These are phyloP conservation scores for Biscogniauxia marginata DNA, from an alignment of 2,329 filamentous ascomycete species.

Conservation along the genomic window DNA sequence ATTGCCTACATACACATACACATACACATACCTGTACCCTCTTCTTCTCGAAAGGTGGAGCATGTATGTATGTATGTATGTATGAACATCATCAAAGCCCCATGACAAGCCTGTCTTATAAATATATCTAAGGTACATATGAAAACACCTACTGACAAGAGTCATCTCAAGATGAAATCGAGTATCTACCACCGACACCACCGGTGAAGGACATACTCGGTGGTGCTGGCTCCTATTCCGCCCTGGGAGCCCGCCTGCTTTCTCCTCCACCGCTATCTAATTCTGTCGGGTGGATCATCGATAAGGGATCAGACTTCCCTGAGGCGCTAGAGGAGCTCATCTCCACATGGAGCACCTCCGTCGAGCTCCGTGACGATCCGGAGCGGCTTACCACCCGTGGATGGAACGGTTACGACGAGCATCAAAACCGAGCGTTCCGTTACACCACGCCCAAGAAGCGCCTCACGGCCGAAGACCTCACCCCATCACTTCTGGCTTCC, in stretches of 20 bases:
- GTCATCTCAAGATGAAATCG: constrained; percentile 75
- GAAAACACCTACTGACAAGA: constrained; percentile 22
- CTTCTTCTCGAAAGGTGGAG: not conserved
- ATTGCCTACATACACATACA: not conserved
- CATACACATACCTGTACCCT: not conserved
- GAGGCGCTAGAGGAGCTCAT: constrained; percentile 61
- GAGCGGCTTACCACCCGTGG: constrained; percentile 78
- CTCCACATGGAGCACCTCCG: constrained; percentile 72
- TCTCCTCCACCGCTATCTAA: constrained; percentile 66
- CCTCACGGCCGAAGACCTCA: constrained; percentile 71
- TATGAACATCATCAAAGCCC: not conserved
- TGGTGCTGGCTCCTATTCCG: constrained; percentile 83
- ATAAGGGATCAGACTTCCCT: constrained; percentile 87
- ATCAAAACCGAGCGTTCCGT: constrained; percentile 72
- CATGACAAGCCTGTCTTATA: not conserved
- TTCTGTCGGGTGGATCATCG: constrained; percentile 85
- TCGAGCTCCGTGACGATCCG: constrained; percentile 64
- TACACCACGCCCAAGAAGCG: constrained; percentile 86
- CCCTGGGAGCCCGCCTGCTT: constrained; percentile 84
- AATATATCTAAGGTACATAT: not conserved
- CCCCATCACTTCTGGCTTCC: constrained; percentile 63
- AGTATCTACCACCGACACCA: constrained; percentile 70
- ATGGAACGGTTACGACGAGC: constrained; percentile 85
- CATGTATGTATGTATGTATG: not conserved
- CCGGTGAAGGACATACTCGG: constrained; percentile 77